Base-by-base conservation (phyloP, 768 basidiomycete species). In the Suillus spraguei region DNA sequence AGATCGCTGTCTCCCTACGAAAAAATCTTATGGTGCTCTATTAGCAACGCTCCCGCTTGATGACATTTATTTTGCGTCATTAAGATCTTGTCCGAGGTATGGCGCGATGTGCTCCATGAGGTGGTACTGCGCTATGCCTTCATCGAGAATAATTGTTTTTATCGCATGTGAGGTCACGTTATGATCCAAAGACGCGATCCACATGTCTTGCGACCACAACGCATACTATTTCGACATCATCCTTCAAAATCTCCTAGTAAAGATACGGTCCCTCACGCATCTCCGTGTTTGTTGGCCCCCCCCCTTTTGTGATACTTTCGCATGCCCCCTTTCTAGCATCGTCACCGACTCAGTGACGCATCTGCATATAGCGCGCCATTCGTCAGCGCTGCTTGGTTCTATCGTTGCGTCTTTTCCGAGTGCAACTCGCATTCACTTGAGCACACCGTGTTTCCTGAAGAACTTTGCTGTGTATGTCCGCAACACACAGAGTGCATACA, bases 371-470 rank as follows among this genome's bases (percentile, higher is more conserved):
- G n/a, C n/a, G n/a, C n/a, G n/a, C n/a, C n/a, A 61, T 56, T 55
- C 60, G 16, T 28, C 47, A 36, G 60, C 60, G 2, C 59, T 55
- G n/a, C 60, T 61, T 20, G 53, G 53, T 56, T 53, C 60, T 33
- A 41, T 62, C n/a, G 59, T 62, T 42, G 59, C 61, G n/a, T 59
- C 42, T 35, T 62, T 62, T 22, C 61, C 58, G 16, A 60, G 33
- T n/a, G 59, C 44, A 4, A 62, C 61, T 39, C 58, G 60, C 36
- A 46, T 63, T 38, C 62, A 44, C 2, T 32, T 60, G 62, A 59
- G 59, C 36, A 63, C 44, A 24, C 62, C 62, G 24, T 63, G 62
- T 49, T 63, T 63, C 24, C 62, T n/a, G n/a, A n/a, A n/a, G n/a
- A n/a, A n/a, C n/a, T n/a, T 63, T 13, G 59, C 56, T 59, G 28